Evolutionary conservation across 176 grass and related monocot species (phyloP).

Genomic region (Paspalum notatum): DNA sequence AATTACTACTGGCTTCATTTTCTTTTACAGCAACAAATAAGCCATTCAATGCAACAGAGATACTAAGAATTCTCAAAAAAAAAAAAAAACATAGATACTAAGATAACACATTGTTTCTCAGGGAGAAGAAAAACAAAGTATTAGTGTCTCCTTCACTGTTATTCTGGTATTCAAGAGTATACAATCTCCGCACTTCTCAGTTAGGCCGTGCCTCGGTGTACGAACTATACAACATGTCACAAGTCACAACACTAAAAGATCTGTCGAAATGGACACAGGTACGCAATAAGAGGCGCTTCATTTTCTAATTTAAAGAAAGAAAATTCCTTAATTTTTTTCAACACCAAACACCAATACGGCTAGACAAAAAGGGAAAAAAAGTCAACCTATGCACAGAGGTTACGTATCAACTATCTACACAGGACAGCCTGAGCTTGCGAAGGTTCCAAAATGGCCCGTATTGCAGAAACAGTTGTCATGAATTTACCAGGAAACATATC

Average conservation of each 20-base stretch:
- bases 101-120: neutral
- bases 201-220: neutral
- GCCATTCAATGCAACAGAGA: too few species aligned
- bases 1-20: neutral
- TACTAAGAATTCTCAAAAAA: too few species aligned
- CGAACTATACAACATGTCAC: neutral
- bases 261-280: neutral
- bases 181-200: neutral
- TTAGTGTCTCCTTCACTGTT: neutral
- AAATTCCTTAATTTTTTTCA: neutral
- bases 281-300: neutral
- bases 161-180: neutral
- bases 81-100: too few species aligned
- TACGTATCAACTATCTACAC: slow-evolving; percentile 39
- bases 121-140: neutral
- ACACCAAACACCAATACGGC: neutral
- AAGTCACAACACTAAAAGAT: neutral
- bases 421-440: slow-evolving; percentile 19
- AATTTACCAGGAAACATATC: neutral
- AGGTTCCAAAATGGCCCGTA: slow-evolving; percentile 30
- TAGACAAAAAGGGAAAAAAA: neutral
- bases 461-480: slow-evolving; percentile 15
- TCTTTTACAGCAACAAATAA: neutral
- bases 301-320: slow-evolving; percentile 1
- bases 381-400: slow-evolving; percentile 35